Evolutionary conservation across 129 eudicot genomes (phyloP).

Genomic region (Lonicera japonica): DNA sequence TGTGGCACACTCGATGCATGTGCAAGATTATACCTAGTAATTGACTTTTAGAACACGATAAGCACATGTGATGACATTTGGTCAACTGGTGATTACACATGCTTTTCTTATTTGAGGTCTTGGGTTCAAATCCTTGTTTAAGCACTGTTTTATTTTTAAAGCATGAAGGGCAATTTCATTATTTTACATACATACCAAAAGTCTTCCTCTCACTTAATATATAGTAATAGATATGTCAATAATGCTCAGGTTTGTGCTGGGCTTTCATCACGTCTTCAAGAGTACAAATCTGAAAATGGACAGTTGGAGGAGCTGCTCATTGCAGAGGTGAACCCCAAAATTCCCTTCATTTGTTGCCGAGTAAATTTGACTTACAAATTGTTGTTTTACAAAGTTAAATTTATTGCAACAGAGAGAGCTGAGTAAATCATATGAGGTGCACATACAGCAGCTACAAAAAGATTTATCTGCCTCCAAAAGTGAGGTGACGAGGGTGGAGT

Average conservation of each 20-base stretch:
- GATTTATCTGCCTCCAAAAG: conserved; percentile 68
- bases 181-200: no score
- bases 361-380: conserved; percentile 7
- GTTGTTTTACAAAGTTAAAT: conserved; percentile 9
- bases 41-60: no score
- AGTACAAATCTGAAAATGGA: conserved; percentile 93
- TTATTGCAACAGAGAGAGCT: conserved; percentile 71
- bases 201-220: no score
- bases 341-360: neutral
- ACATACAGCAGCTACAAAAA: conserved; percentile 71
- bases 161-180: no score
- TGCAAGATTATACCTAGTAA: no score
- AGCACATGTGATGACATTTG: no score
- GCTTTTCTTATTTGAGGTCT: no score
- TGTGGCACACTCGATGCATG: no score
- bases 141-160: no score
- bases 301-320: conserved; percentile 96
- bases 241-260: conserved; percentile 93
- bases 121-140: no score
- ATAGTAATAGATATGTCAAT: conserved; percentile 10
- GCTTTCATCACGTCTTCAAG: conserved; percentile 98
- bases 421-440: conserved; percentile 82
- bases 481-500: conserved; percentile 72
- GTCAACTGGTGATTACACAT: no score
- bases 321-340: conserved; percentile 60